These are phyloP conservation scores for Isochrysis galbana DNA, from an alignment of 78 protist genomes.

Conservation along the genomic window DNA sequence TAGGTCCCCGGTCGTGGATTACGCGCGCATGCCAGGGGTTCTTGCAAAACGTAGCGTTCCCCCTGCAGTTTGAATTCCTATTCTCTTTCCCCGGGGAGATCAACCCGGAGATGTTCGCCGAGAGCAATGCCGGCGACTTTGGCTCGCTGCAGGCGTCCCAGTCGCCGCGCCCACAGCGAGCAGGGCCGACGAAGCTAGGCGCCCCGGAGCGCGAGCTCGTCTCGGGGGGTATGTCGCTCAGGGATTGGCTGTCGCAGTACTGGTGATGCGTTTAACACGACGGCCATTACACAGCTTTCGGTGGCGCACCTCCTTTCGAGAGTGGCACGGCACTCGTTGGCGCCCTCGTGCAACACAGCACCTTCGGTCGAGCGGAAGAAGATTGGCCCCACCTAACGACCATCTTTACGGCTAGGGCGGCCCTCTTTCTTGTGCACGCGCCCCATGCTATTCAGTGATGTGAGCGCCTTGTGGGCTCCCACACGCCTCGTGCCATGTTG, in stretches of 20 bases:
- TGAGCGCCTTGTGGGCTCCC: too few species aligned
- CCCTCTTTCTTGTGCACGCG: too few species aligned
- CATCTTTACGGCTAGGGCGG: too few species aligned
- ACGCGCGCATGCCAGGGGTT: not conserved
- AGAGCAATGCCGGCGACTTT: not conserved
- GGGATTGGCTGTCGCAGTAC: not conserved
- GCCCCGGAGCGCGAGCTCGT: not conserved
- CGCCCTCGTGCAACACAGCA: too few species aligned
- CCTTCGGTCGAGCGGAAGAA: too few species aligned
- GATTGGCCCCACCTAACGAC: too few species aligned
- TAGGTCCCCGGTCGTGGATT: not conserved
- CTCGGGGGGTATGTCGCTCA: not conserved
- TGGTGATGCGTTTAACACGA: not conserved
- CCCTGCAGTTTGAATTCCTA: constrained; percentile 7
- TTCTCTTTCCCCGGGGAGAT: not conserved
- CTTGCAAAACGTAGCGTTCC: not conserved
- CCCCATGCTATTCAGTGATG: too few species aligned
- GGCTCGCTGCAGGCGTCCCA: not conserved
- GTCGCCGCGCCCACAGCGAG: not conserved
- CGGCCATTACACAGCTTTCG: not conserved
- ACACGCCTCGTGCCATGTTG: too few species aligned
- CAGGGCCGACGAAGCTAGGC: not conserved
- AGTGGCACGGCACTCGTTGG: too few species aligned
- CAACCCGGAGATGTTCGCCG: not conserved
- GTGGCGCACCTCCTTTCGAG: too few species aligned